Conservation (phyloP, 139 green algal species). For the Asterochloris sp. region DNA sequence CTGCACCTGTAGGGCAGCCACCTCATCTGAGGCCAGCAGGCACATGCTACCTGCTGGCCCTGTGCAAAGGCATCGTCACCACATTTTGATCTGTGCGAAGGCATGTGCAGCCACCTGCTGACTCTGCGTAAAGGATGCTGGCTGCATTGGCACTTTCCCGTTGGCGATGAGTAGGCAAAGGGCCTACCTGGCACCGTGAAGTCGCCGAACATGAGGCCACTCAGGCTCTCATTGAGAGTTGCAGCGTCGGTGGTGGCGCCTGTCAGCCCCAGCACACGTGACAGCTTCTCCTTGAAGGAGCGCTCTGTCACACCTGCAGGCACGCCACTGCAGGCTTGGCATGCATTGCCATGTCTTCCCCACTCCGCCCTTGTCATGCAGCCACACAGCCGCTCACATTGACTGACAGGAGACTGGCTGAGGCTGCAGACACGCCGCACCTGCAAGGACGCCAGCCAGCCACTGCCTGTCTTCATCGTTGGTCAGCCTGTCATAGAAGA, state of each 20-base stretch:
- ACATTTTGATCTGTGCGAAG: no score
- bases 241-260: conserved; percentile 28
- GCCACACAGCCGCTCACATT: neutral
- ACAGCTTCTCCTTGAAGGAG: conserved; percentile 73
- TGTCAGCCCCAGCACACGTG: conserved; percentile 36
- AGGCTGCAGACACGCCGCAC: conserved; percentile 13
- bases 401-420: conserved; percentile 8
- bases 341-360: conserved; percentile 25
- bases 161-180: neutral
- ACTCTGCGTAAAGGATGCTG: no score
- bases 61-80: no score
- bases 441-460: conserved; percentile 39
- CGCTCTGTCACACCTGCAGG: conserved; percentile 42
- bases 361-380: conserved; percentile 4
- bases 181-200: conserved; percentile 64
- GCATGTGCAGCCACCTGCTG: no score
- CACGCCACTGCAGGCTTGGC: conserved; percentile 17
- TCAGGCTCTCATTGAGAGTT: conserved; percentile 38
- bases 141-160: no score
- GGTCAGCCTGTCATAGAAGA: conserved; percentile 80
- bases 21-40: no score
- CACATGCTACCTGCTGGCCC: no score
- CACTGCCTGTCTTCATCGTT: conserved; percentile 73
- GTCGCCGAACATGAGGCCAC: conserved; percentile 69
- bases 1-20: conserved; percentile 25